Base-by-base conservation (phyloP, 2,329 filamentous ascomycete genomes). In the Thelonectria olida region DNA sequence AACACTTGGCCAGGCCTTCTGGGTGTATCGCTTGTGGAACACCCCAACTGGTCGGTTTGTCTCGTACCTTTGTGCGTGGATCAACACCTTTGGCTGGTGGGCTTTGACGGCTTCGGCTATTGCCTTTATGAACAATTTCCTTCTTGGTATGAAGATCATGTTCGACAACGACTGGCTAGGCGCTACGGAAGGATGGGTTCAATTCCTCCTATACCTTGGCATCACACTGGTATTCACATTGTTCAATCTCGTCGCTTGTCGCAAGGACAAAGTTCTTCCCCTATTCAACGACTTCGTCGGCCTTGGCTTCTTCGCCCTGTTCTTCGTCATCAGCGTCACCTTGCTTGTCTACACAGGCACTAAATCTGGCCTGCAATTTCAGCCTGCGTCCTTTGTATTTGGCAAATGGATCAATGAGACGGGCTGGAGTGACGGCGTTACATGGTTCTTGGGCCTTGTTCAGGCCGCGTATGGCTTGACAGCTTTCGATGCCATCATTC, bases 21-120 rank as follows among this genome's bases (percentile, higher is more conserved):
- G 85, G 84, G 73, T 76, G 9, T 73, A 72, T 19, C 71, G 68
- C 7, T 68, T 78, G 5, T 76, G 72, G 69, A 66, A 36, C 75
- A 79, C 76, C 51, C 74, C 58, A 69, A 71, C 17, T 3, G 85
- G 84, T 0, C 79, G 84, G 1, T 84, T 85, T 54, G 69, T 76
- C 6, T 84, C 82, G 3, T 87, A 87, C 67, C 78, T 87, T 74
- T 85, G 83, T 55, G 85, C 85, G 1, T 87, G 84, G 80, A 85
- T 87, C 67, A 87, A 86, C 66, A 84, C 80, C 0, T 86, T 87
- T 64, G 85, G 85, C 12, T 87, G 85, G 85, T 86, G 84, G 83
- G 82, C 84, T 1, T 73, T 87, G 60, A 82, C 82, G 0, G 85
- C 85, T 0, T 85, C 83, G 3, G 81, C 84, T 63, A 78, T 82